A percentile compares a stretch with the other conserved stretches of the same genome.
Evolutionary conservation across 768 basidiomycete species (phyloP).

Genomic region (Lactarius sp.): DNA sequence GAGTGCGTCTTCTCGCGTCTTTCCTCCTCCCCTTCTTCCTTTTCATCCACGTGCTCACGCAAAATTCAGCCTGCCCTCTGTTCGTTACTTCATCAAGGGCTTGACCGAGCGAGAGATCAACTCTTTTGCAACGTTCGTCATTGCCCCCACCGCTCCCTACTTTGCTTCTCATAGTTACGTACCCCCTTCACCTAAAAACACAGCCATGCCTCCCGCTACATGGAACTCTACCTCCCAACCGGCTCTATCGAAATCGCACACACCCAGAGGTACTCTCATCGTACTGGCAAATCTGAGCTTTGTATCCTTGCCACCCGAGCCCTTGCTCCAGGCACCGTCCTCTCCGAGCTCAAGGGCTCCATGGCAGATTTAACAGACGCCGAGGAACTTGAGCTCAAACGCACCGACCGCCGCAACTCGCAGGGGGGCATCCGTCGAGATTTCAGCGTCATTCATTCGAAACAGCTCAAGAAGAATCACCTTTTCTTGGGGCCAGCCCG

Average conservation of each 20-base stretch:
- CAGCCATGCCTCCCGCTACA: conserved; percentile 85
- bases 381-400: conserved; percentile 82
- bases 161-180: conserved; percentile 27
- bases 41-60: conserved; percentile 4
- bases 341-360: conserved; percentile 85
- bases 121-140: conserved; percentile 85
- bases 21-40: conserved; percentile 28
- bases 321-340: conserved; percentile 62
- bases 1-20: conserved; percentile 45
- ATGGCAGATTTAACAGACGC: conserved; percentile 85
- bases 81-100: conserved; percentile 70
- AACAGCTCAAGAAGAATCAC: conserved; percentile 89
- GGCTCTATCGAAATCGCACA: conserved; percentile 86
- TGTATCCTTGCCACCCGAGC: conserved; percentile 80
- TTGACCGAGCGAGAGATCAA: conserved; percentile 84
- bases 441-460: conserved; percentile 89
- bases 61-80: conserved; percentile 54
- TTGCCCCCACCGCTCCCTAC: conserved; percentile 24
- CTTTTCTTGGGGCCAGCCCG: conserved; percentile 87
- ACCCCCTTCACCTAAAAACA: conserved; percentile 25
- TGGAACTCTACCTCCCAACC: conserved; percentile 78
- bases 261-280: conserved; percentile 81
- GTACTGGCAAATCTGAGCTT: conserved; percentile 83
- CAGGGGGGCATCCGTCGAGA: conserved; percentile 68
- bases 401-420: conserved; percentile 62